A percentile compares a stretch with the other conserved stretches of the same genome.
Evolutionary conservation across 2,329 filamentous ascomycete species (phyloP).

Genomic region (Acrodontium crateriforme): DNA sequence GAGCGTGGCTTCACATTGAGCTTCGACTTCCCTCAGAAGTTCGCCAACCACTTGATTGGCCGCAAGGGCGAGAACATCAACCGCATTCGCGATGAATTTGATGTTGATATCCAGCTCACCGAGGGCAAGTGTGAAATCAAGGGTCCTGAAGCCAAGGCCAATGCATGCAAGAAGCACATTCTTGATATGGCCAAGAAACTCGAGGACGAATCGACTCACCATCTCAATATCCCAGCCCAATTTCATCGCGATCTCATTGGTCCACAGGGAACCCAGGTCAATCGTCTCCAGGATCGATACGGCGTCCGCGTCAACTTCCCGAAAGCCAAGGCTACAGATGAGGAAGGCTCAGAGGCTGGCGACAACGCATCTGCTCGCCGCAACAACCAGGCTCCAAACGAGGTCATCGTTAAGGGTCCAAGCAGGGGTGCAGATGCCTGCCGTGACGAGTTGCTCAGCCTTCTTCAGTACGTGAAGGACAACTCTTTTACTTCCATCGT

Average conservation of each 20-base stretch:
- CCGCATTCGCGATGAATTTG: conserved; percentile 53
- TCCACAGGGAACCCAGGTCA: conserved; percentile 73
- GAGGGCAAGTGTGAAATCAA: conserved; percentile 92
- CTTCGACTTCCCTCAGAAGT: conserved; percentile 93
- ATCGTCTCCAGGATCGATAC: conserved; percentile 83
- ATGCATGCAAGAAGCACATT: conserved; percentile 73
- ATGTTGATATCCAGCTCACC: conserved; percentile 73
- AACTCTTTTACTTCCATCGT: conserved; percentile 70
- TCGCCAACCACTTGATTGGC: conserved; percentile 69
- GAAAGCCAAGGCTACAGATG: conserved; percentile 42
- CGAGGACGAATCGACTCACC: conserved; percentile 79
- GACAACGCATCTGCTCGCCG: conserved; percentile 51
- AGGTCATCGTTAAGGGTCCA: conserved; percentile 81
- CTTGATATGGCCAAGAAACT: conserved; percentile 63
- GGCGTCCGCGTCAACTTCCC: conserved; percentile 94
- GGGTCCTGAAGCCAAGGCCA: conserved; percentile 88
- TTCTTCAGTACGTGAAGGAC: conserved; percentile 81
- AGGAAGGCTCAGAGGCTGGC: conserved; percentile 59
- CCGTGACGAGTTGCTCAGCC: conserved; percentile 75
- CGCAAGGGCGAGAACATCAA: conserved; percentile 55
- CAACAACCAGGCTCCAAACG: conserved; percentile 64
- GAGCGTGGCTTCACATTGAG: conserved; percentile 75
- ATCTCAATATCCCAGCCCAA: conserved; percentile 81
- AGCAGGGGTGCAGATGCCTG: conserved; percentile 87
- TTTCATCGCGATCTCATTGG: conserved; percentile 93